phyloP scores from a whole-genome alignment of 1,139 yeast species.

The Pichia sp. region DNA sequence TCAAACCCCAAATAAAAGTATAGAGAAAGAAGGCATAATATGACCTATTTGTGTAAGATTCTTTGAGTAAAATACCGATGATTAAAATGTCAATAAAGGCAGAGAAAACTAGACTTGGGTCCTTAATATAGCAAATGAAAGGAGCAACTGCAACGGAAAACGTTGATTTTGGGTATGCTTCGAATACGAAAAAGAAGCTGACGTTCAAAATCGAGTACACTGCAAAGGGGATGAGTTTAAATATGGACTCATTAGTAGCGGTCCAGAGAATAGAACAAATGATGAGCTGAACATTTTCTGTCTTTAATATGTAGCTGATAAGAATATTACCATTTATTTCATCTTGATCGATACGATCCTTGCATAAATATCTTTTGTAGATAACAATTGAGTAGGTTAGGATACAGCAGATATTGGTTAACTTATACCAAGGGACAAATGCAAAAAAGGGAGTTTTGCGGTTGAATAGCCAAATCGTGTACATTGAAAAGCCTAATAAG shows the following conservation, averaged over 20 bases:
- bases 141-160: slow-evolving; percentile 32
- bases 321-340: slow-evolving; percentile 10
- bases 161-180: slow-evolving; percentile 30
- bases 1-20: slow-evolving; percentile 31
- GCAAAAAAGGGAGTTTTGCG: slow-evolving; percentile 1
- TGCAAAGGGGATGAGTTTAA: slow-evolving; percentile 39
- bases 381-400: slow-evolving; percentile 30
- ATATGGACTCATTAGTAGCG: slow-evolving; percentile 25
- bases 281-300: slow-evolving; percentile 42
- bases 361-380: slow-evolving; percentile 23
- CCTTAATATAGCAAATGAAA: slow-evolving; percentile 31
- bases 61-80: slow-evolving; percentile 28
- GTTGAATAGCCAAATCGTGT: not conserved
- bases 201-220: slow-evolving; percentile 41
- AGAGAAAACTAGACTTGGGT: slow-evolving; percentile 32
- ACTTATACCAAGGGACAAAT: slow-evolving; percentile 15
- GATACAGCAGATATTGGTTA: slow-evolving; percentile 25
- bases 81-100: slow-evolving; percentile 35
- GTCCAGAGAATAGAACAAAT: slow-evolving; percentile 32
- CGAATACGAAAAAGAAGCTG: slow-evolving; percentile 31
- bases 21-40: slow-evolving; percentile 32
- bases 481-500: slow-evolving; percentile 2
- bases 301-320: slow-evolving; percentile 27
- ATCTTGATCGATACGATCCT: slow-evolving; percentile 24
- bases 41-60: slow-evolving; percentile 23